phyloP scores from a whole-genome alignment of 208 protist species.

The Leishmania braziliensis region DNA sequence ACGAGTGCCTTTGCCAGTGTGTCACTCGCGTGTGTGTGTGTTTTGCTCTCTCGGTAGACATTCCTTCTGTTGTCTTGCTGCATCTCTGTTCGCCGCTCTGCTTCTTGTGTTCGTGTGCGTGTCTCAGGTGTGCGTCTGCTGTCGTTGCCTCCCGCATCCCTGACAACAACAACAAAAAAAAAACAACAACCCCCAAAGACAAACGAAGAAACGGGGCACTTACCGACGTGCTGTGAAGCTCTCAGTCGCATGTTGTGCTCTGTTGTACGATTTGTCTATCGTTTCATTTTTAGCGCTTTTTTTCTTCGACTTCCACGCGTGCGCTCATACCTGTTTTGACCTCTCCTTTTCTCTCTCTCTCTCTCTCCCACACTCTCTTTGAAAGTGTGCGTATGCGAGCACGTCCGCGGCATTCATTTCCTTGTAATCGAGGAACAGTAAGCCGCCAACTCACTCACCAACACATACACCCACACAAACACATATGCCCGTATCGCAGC shows the following conservation, averaged over 20 bases:
- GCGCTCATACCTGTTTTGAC: not conserved
- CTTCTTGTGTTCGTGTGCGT: conserved; percentile 1
- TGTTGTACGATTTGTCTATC: not conserved
- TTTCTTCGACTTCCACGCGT: not conserved
- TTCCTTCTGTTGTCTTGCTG: not conserved
- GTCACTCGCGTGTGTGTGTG: not conserved
- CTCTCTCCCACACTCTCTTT: not conserved
- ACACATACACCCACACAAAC: not conserved
- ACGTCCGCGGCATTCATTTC: not conserved
- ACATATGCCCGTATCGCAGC: no score
- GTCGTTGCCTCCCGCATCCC: no score
- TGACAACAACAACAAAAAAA: no score
- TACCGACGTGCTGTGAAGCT: no score
- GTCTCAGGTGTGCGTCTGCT: not conserved
- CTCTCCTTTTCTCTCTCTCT: not conserved
- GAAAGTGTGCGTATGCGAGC: not conserved
- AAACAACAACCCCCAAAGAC: no score
- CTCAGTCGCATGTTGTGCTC: not conserved
- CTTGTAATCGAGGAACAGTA: not conserved
- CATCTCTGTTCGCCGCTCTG: not conserved
- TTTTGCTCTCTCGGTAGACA: not conserved
- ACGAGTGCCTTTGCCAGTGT: not conserved
- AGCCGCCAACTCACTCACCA: not conserved
- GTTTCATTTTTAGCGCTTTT: not conserved
- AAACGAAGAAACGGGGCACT: no score